Percentiles rank a stretch among this genome's conserved stretches.
phyloP scores from a whole-genome alignment of 345 rosid genomes.

The Eucalyptus coolabah region DNA sequence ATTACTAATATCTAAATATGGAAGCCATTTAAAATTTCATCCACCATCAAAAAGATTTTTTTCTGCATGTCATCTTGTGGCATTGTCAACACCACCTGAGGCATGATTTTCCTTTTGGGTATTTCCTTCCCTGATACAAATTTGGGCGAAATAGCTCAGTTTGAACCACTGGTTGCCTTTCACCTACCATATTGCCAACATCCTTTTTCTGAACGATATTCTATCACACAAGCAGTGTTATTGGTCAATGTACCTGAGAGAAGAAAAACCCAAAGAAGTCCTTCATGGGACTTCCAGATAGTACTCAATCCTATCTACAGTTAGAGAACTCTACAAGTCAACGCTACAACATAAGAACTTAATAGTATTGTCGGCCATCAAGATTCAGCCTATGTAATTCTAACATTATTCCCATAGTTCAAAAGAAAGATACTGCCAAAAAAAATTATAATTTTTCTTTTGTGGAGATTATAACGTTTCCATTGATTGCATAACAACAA shows the following conservation, averaged over 20 bases:
- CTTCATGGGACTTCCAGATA: not conserved
- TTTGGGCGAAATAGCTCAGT: not conserved
- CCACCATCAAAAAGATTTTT: not conserved
- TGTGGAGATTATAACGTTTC: not conserved
- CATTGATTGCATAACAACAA: not conserved
- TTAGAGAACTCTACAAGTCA: not conserved
- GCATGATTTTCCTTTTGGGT: not conserved
- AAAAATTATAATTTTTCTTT: not conserved
- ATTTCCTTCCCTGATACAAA: not conserved
- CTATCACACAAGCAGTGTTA: not conserved
- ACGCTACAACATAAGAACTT: not conserved
- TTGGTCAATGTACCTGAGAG: not conserved
- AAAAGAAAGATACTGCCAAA: not conserved
- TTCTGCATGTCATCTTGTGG: not conserved
- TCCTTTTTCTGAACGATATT: not conserved
- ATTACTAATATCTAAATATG: not conserved
- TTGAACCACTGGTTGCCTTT: not conserved
- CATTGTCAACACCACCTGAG: not conserved
- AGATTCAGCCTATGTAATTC: not conserved
- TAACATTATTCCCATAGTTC: not conserved
- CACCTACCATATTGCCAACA: not conserved
- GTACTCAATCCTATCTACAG: not conserved
- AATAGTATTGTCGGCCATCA: not conserved
- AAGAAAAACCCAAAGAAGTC: not conserved
- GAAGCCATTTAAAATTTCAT: not conserved